These are phyloP conservation scores for Hagleromyces aurorensis DNA, from an alignment of 805 yeast species.

Conservation along the genomic window DNA sequence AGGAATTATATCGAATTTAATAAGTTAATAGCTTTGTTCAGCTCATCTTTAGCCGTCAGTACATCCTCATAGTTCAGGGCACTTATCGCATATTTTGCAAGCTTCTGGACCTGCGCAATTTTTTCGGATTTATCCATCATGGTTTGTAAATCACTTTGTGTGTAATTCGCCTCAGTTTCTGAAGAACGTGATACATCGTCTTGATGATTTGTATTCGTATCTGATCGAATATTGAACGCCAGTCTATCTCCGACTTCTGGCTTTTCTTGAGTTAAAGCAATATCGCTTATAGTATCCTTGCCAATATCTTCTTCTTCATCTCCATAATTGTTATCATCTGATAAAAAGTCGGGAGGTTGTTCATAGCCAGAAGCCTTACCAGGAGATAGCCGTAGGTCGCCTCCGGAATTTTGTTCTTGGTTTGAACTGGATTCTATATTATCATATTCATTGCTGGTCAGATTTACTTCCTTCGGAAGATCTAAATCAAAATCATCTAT, in stretches of 20 bases:
- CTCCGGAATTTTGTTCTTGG: too few species aligned
- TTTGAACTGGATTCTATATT: too few species aligned
- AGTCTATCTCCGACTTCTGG: not conserved
- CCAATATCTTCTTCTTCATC: constrained; percentile 2
- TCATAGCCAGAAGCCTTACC: too few species aligned
- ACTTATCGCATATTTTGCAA: constrained; percentile 68
- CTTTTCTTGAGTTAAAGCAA: not conserved
- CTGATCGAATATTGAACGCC: too few species aligned
- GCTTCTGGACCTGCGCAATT: constrained; percentile 54
- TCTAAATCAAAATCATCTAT: too few species aligned
- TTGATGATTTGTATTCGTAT: too few species aligned
- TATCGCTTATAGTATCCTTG: too few species aligned
- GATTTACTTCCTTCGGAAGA: too few species aligned
- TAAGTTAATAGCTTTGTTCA: constrained; percentile 45
- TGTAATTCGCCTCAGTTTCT: too few species aligned
- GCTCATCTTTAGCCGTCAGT: constrained; percentile 57
- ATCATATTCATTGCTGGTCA: too few species aligned
- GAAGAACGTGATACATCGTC: constrained; percentile 3
- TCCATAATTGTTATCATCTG: constrained; percentile 2
- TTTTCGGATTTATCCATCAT: constrained; percentile 49
- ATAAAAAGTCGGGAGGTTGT: too few species aligned
- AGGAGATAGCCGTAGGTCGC: too few species aligned
- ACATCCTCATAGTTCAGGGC: constrained; percentile 74
- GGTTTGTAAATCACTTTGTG: constrained; percentile 36
- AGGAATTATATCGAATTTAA: constrained; percentile 12